phyloP scores from a whole-genome alignment of 169 alveolate species.

The Plasmodium sp. region DNA sequence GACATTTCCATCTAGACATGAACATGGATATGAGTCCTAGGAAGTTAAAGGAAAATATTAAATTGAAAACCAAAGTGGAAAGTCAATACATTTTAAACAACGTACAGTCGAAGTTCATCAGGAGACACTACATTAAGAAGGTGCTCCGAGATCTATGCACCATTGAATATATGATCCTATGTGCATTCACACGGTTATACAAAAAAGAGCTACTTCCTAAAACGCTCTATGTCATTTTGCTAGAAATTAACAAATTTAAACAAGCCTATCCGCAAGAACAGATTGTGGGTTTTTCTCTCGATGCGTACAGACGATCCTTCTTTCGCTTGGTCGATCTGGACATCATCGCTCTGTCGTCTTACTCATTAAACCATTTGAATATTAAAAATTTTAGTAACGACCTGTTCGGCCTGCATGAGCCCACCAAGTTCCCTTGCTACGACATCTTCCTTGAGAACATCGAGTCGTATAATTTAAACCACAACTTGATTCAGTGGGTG shows the following conservation, averaged over 20 bases:
- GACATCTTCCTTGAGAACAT: slow-evolving; percentile 62
- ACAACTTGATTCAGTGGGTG: slow-evolving; percentile 65
- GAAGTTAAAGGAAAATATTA: slow-evolving; percentile 58
- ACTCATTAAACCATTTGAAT: slow-evolving; percentile 65
- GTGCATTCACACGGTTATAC: slow-evolving; percentile 67
- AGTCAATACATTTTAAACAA: slow-evolving; percentile 56
- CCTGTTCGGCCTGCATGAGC: slow-evolving; percentile 59
- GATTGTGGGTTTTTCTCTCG: slow-evolving; percentile 55
- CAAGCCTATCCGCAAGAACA: slow-evolving; percentile 74
- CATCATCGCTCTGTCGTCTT: slow-evolving; percentile 47
- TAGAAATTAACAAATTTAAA: slow-evolving; percentile 67
- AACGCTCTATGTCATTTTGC: slow-evolving; percentile 48
- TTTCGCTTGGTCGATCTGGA: slow-evolving; percentile 53
- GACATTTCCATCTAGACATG: slow-evolving; percentile 16
- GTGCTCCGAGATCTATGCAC: slow-evolving; percentile 52
- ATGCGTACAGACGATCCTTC: slow-evolving; percentile 68
- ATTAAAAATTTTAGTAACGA: slow-evolving; percentile 70
- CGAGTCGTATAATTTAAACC: slow-evolving; percentile 49
- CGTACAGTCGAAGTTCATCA: slow-evolving; percentile 59
- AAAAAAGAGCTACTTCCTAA: slow-evolving; percentile 64
- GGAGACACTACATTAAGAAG: slow-evolving; percentile 65
- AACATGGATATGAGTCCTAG: slow-evolving; percentile 61
- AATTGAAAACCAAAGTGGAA: slow-evolving; percentile 49
- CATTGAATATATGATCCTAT: slow-evolving; percentile 58
- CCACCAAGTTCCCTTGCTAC: slow-evolving; percentile 59